phyloP scores from a whole-genome alignment of 192 early-diverging fungal genomes.

The Diversispora epigaea region DNA sequence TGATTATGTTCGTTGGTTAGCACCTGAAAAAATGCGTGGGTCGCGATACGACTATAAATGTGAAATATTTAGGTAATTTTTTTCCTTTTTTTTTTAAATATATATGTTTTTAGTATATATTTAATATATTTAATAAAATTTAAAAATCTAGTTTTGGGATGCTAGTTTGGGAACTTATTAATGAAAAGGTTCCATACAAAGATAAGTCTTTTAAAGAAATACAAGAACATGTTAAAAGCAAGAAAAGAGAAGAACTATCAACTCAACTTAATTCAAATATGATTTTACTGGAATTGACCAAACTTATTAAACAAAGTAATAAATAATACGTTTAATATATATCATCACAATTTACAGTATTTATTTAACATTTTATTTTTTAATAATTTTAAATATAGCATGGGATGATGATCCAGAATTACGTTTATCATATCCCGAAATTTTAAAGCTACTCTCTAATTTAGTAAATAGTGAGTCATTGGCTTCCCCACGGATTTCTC shows the following conservation, averaged over 20 bases:
- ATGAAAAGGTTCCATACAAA: conserved; percentile 6
- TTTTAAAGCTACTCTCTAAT: too few relatives aligned
- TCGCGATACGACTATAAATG: not conserved
- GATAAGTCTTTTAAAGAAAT: not conserved
- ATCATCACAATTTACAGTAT: not conserved
- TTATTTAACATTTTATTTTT: not conserved
- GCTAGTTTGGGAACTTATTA: conserved; percentile 12
- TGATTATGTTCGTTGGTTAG: conserved; percentile 12
- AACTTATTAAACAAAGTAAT: not conserved
- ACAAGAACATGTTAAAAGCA: not conserved
- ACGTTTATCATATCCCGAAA: too few relatives aligned
- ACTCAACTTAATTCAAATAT: not conserved
- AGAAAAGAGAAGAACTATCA: not conserved
- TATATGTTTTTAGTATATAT: not conserved
- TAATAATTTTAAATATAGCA: not conserved
- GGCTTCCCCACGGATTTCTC: too few relatives aligned
- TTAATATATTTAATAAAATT: not conserved
- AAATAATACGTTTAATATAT: not conserved
- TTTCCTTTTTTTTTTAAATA: not conserved
- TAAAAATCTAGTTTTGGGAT: not conserved
- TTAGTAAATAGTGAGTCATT: too few relatives aligned
- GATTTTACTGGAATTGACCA: not conserved
- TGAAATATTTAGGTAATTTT: conserved; percentile 20
- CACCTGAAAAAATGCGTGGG: conserved; percentile 9
- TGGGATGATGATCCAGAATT: too few relatives aligned